These are phyloP conservation scores for Leishmania lainsoni DNA, from an alignment of 208 protist genomes.

Conservation along the genomic window DNA sequence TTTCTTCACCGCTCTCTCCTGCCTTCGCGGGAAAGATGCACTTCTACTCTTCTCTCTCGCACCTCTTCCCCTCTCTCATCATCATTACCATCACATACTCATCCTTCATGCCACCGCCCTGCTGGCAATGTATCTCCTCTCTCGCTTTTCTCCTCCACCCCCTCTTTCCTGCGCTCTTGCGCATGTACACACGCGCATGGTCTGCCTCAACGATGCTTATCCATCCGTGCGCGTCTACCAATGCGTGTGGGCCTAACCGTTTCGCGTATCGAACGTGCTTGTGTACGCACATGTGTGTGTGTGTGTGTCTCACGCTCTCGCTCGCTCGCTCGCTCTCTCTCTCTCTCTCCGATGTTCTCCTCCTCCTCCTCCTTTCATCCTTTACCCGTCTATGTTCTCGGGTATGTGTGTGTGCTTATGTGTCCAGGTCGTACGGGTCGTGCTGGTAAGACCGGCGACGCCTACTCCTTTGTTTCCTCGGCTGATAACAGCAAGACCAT, in stretches of 20 bases:
- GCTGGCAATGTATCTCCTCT: not conserved
- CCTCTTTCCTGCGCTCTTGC: not conserved
- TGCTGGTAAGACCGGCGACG: conserved; percentile 85
- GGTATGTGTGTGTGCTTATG: not conserved
- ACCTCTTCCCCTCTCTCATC: not conserved
- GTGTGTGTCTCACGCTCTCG: conserved; percentile 2
- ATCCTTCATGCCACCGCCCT: not conserved
- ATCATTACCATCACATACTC: not conserved
- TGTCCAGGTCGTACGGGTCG: conserved; percentile 85
- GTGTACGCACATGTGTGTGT: conserved; percentile 1
- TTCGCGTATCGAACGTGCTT: not conserved
- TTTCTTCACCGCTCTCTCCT: not conserved
- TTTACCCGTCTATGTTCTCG: not conserved
- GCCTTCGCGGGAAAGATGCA: not conserved
- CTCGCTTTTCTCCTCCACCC: not conserved
- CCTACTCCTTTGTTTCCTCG: conserved; percentile 84
- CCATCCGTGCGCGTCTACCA: not conserved
- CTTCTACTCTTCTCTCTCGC: conserved; percentile 10
- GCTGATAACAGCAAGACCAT: conserved; percentile 78
- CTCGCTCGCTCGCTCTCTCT: not conserved
- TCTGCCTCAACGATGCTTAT: not conserved
- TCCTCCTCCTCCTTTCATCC: not conserved
- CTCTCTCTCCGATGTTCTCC: conserved; percentile 12
- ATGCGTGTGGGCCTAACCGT: not conserved
- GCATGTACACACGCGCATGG: not conserved